Conservation (phyloP, 2,329 filamentous ascomycete genomes). For the Trichoderma sp. region DNA sequence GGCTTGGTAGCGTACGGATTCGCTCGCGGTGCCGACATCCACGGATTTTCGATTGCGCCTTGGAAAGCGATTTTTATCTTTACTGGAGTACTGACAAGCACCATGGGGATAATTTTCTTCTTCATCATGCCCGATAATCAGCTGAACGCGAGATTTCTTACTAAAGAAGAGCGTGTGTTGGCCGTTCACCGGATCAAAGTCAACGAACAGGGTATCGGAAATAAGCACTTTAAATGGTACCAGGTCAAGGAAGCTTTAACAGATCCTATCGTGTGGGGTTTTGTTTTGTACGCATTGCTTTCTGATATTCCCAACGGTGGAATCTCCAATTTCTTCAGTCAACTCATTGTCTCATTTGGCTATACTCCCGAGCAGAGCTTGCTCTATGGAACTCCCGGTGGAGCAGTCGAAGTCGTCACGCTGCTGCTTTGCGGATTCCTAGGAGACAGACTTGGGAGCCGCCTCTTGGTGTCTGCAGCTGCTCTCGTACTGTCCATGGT, state of each 20-base stretch:
- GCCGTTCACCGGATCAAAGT: constrained; percentile 54
- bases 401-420: constrained; percentile 65
- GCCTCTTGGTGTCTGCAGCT: constrained; percentile 28
- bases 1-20: constrained; percentile 29
- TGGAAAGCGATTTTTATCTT: constrained; percentile 30
- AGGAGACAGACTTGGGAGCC: constrained; percentile 28
- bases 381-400: constrained; percentile 67
- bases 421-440: constrained; percentile 54
- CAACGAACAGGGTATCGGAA: constrained; percentile 70
- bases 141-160: constrained; percentile 28
- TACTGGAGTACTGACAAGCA: constrained; percentile 25
- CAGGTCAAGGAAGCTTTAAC: constrained; percentile 50
- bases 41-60: constrained; percentile 26
- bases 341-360: constrained; percentile 59
- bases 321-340: constrained; percentile 45
- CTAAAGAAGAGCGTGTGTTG: constrained; percentile 22
- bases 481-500: constrained; percentile 36
- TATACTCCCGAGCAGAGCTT: constrained; percentile 66
- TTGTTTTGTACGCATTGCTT: constrained; percentile 23
- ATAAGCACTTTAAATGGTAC: constrained; percentile 68
- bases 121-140: constrained; percentile 29
- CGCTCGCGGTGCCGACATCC: constrained; percentile 19
- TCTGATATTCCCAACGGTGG: constrained; percentile 29
- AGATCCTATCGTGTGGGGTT: constrained; percentile 26
- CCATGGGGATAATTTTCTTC: constrained; percentile 22